Percentiles rank a stretch among this genome's conserved stretches.
Evolutionary conservation across 2,329 filamentous ascomycete genomes (phyloP).

Genomic region (Beauveria caledonica): DNA sequence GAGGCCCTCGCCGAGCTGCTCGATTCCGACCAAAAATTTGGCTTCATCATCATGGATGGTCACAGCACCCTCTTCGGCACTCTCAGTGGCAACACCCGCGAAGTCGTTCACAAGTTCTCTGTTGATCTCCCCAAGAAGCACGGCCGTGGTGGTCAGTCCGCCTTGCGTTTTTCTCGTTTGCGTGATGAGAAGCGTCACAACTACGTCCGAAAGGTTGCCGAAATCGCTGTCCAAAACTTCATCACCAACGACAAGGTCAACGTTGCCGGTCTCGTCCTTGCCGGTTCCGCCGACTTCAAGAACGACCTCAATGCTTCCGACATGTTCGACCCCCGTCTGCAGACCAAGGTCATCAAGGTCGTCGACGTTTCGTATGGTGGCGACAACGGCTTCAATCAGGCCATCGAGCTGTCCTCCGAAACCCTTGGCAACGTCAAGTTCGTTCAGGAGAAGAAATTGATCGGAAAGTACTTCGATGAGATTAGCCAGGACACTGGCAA

Average conservation of each 20-base stretch:
- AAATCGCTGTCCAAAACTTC: slow-evolving; percentile 97
- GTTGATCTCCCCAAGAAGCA: slow-evolving; percentile 99
- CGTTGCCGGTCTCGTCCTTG: slow-evolving; percentile 88
- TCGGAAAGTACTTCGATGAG: slow-evolving; percentile 97
- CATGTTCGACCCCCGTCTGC: slow-evolving; percentile 87
- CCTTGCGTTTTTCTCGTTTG: slow-evolving; percentile 97
- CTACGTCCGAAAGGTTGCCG: slow-evolving; percentile 97
- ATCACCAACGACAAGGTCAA: slow-evolving; percentile 99
- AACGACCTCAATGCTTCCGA: slow-evolving; percentile 97
- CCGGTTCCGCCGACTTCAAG: slow-evolving; percentile 98
- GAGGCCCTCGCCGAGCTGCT: slow-evolving; percentile 94
- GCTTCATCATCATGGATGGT: slow-evolving; percentile 99
- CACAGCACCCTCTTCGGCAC: slow-evolving; percentile 97
- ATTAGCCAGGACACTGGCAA: slow-evolving; percentile 96
- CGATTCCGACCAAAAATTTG: slow-evolving; percentile 98
- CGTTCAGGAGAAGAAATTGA: slow-evolving; percentile 99
- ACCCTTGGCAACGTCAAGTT: slow-evolving; percentile 99
- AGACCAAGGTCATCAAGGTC: slow-evolving; percentile 96
- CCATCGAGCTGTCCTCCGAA: slow-evolving; percentile 90
- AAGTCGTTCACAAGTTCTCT: slow-evolving; percentile 94
- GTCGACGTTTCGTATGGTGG: slow-evolving; percentile 98
- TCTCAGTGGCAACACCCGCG: slow-evolving; percentile 91
- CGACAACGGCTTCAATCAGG: slow-evolving; percentile 99
- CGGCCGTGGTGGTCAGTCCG: slow-evolving; percentile 99
- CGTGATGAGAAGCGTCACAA: slow-evolving; percentile 99